Percentiles rank a stretch among this genome's conserved stretches.
Evolutionary conservation across 805 yeast genomes (phyloP).

Genomic region (Diddensiella caesifluorescens): DNA sequence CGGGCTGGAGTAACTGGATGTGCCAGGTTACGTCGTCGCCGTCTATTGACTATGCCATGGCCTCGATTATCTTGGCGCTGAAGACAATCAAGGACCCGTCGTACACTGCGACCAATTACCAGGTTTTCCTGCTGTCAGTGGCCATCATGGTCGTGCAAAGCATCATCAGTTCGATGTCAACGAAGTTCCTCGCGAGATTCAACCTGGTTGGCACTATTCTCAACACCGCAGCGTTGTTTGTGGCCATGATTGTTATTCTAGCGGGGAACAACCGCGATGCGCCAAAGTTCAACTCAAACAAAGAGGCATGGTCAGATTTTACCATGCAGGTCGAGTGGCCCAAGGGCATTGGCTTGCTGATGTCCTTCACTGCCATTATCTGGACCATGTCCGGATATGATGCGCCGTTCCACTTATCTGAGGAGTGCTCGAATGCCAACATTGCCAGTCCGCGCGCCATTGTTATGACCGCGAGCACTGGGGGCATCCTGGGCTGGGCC

Average conservation of each 20-base stretch:
- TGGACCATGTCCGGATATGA: constrained; percentile 70
- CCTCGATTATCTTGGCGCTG: constrained; percentile 51
- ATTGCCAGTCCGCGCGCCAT: constrained; percentile 65
- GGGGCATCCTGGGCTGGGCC: constrained; percentile 52
- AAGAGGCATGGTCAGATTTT: constrained; percentile 47
- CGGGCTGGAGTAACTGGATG: constrained; percentile 62
- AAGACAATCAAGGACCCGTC: constrained; percentile 37
- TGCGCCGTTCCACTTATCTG: constrained; percentile 70
- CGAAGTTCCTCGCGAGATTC: constrained; percentile 48
- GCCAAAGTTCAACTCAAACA: constrained; percentile 44
- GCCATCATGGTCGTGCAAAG: constrained; percentile 48
- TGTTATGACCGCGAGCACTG: constrained; percentile 49
- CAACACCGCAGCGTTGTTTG: constrained; percentile 45
- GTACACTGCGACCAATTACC: constrained; percentile 44
- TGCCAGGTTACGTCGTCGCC: constrained; percentile 61
- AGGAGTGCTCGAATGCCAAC: constrained; percentile 61
- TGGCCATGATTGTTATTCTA: constrained; percentile 50
- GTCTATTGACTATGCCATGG: constrained; percentile 53
- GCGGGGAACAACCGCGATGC: constrained; percentile 41
- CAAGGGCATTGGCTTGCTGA: constrained; percentile 52
- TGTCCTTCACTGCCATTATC: constrained; percentile 38
- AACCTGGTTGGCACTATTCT: constrained; percentile 46
- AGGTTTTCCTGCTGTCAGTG: constrained; percentile 46
- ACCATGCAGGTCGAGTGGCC: constrained; percentile 59
- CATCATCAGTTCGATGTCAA: constrained; percentile 47